Conservation (phyloP, 306 rosid species). For the Senna siamea region DNA sequence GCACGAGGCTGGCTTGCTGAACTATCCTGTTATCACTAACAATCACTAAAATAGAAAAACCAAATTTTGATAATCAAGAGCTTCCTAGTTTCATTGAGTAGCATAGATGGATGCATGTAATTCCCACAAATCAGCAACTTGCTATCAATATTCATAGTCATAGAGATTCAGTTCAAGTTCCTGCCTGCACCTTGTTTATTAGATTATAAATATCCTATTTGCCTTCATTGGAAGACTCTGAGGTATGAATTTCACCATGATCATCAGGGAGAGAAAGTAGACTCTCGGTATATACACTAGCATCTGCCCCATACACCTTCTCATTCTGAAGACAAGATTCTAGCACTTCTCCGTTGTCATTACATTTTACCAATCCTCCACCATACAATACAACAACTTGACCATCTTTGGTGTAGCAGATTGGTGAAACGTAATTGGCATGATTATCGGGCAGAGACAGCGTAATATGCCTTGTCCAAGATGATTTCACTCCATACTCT, state of each 20-base stretch:
- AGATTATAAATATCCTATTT: neutral
- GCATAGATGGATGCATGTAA: no score
- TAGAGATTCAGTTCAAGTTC: no score
- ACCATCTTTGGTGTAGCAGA: slow-evolving; percentile 1
- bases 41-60: neutral
- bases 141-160: neutral
- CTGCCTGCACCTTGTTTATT: no score
- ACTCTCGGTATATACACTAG: neutral
- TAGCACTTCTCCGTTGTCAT: neutral
- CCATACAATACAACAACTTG: neutral
- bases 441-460: neutral
- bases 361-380: neutral
- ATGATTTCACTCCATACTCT: slow-evolving; percentile 24
- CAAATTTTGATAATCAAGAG: no score
- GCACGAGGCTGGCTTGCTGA: no score
- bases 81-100: no score
- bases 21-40: no score
- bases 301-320: neutral
- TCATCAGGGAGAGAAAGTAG: neutral
- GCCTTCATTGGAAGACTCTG: neutral
- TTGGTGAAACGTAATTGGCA: neutral
- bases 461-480: neutral
- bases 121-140: neutral
- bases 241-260: neutral
- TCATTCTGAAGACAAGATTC: neutral